Evolutionary conservation across 2,329 filamentous ascomycete genomes (phyloP), one percentile per base, ranked within the genome.

Genomic region (Ophiostoma pallidulum): DNA sequence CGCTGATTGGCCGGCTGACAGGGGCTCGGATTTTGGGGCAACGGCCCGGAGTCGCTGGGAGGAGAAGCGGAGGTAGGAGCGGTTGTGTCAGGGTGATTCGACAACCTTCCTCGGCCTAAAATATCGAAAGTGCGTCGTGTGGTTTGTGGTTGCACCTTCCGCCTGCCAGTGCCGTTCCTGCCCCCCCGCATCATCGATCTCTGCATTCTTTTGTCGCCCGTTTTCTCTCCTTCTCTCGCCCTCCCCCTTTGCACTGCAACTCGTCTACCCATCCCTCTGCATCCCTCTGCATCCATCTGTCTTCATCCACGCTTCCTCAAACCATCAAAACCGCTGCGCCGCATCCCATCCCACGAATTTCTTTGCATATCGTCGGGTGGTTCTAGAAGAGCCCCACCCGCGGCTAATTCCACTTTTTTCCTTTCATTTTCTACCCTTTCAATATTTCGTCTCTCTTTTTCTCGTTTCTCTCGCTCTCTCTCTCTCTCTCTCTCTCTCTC

Each of bases 381-480:
- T 35, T 33, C 44, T 35, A 20, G 22, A 24, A 32, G 46, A 8
- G 35, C 18, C 20, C 31, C 33, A 49, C 42, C 41, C 32, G 32
- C 20, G 33, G 38, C 20, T 18, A 29, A 38, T 18, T 46, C 48
- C 48, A 50, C 48, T 47, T 50, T 50, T 50, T 50, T 19, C 28
- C n/a, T 20, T 16, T 38, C 40, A 14, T 32, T 35, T 48, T 48
- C 41, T 47, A 41, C 38, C 41, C 24, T 36, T 35, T 45, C 41
- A 51, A 45, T 41, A 28, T 32, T 26, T n/a, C n/a, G n/a, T n/a
- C n/a, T n/a, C n/a, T n/a, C n/a, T 42, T 46, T 47, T 47, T 51
- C 37, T 33, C 22, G 43, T 29, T 38, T 29, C 18, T 35, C 31
- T 46, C 19, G n/a, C 18, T 46, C 18, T 19, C 16, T 14, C 10